Percentiles rank a stretch among this genome's conserved stretches.
Evolutionary conservation across 306 rosid species (phyloP).

Genomic region (Pterocarpus santalinus): DNA sequence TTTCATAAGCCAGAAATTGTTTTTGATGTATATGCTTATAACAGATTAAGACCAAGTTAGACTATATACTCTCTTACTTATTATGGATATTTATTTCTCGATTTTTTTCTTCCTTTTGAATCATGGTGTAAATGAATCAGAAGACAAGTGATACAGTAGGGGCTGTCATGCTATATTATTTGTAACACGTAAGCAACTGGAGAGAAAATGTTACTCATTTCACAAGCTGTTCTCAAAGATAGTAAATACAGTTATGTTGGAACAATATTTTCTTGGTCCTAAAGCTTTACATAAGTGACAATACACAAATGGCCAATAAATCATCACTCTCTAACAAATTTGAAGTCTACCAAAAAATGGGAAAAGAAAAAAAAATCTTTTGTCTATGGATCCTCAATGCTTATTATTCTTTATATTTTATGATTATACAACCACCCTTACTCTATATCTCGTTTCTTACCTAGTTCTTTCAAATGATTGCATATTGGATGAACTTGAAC

Average conservation of each 20-base stretch:
- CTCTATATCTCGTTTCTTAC: conserved; percentile 45
- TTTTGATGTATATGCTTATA: background rate
- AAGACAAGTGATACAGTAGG: background rate
- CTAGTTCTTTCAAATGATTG: conserved; percentile 46
- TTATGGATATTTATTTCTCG: background rate
- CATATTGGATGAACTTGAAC: conserved; percentile 44
- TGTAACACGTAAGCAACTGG: background rate
- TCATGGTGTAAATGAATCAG: background rate
- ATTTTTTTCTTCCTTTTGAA: background rate
- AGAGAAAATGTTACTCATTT: conserved; percentile 39
- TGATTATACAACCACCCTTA: conserved; percentile 53
- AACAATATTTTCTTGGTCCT: conserved; percentile 47
- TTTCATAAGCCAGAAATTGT: background rate
- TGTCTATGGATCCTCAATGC: conserved; percentile 41
- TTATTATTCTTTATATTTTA: conserved; percentile 48
- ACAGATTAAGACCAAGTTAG: background rate
- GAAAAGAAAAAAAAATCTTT: conserved; percentile 40
- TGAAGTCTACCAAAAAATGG: conserved; percentile 42
- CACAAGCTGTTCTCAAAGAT: conserved; percentile 33
- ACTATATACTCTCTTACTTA: background rate
- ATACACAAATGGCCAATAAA: conserved; percentile 43
- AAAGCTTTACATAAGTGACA: conserved; percentile 57
- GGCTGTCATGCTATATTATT: background rate
- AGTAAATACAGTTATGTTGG: conserved; percentile 51
- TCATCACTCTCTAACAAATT: conserved; percentile 48